phyloP scores from a whole-genome alignment of 768 basidiomycete genomes.

The Tephrocybe sp. region DNA sequence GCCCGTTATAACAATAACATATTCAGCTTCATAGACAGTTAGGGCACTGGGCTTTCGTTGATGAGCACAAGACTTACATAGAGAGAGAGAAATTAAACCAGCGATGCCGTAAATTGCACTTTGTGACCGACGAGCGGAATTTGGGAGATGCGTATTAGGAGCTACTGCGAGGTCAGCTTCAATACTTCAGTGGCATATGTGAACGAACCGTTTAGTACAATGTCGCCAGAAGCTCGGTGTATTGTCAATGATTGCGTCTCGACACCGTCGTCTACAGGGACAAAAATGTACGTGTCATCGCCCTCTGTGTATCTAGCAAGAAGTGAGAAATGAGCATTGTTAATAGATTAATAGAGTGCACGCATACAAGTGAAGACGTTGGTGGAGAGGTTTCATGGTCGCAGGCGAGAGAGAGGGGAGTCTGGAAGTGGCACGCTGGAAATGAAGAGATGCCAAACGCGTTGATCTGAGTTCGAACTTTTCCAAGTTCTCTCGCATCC shows the following conservation, averaged over 20 bases:
- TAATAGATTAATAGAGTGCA: neutral
- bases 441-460: slow-evolving; percentile 21
- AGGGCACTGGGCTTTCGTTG: neutral
- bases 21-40: slow-evolving; percentile 71
- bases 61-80: slow-evolving; percentile 45
- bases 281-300: slow-evolving; percentile 77
- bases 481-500: slow-evolving; percentile 23
- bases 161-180: slow-evolving; percentile 26
- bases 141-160: slow-evolving; percentile 52
- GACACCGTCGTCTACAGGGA: slow-evolving; percentile 56
- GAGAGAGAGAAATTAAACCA: slow-evolving; percentile 72
- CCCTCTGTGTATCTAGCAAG: slow-evolving; percentile 60
- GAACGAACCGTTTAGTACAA: slow-evolving; percentile 64
- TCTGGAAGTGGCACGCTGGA: slow-evolving; percentile 10
- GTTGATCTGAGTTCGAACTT: slow-evolving; percentile 43
- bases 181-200: neutral
- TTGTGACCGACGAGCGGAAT: slow-evolving; percentile 56
- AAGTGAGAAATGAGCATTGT: slow-evolving; percentile 12
- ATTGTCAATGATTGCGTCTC: slow-evolving; percentile 70
- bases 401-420: slow-evolving; percentile 19
- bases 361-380: slow-evolving; percentile 71
- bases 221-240: slow-evolving; percentile 73
- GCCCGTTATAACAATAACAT: slow-evolving; percentile 85
- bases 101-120: slow-evolving; percentile 75
- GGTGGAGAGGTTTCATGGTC: slow-evolving; percentile 68